Evolutionary conservation across 148 eudicot species (phyloP), one percentile per base, ranked within the genome.

Genomic region (Amaranthus cruentus): DNA sequence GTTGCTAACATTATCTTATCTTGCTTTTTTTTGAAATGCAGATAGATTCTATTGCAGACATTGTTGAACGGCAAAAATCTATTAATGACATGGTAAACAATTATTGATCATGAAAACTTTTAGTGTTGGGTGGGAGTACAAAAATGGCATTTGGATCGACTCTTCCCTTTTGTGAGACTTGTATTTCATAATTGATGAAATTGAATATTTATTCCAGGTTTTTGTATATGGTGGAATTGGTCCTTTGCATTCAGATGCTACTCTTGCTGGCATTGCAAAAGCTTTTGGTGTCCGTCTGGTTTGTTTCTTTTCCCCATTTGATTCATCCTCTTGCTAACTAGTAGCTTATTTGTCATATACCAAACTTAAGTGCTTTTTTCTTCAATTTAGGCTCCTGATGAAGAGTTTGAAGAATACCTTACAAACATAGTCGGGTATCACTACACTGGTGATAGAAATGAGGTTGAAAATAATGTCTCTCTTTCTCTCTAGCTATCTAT

Each of bases 201-300:
- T 71, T 69, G 66, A 73, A 68, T 75, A 69, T 62, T 44, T 49
- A 62, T 78, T 81, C 56, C 80, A 95, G 98, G 97, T 95, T 18
- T 95, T 95, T 79, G 84, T 95, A 71, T 85, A 95, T 91, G 98
- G 98, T 73, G 98, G 98, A 52, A 83, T 95, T 63, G 97, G 98
- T 55, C 96, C 97, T 44, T 79, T 95, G 84, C 96, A 80, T 79
- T 90, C 98, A 67, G 98, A 95, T 87, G 86, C 86, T 79, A 91
- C 98, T 57, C 79, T 89, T 43, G 87, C 91, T 18, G 98, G 98
- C 50, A 87, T 91, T 76, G 98, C 98, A 66, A 95, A 95, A 81
- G 96, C 98, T 18, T 95, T 88, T 85, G 97, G 93, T 74, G 98
- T 95, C 69, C 93, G 97, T n/a, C 74, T 86, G 96, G 98, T 95